Evolutionary conservation across 1,284 basidiomycete genomes (phyloP).

Genomic region (Sanghuangporus weigelae): DNA sequence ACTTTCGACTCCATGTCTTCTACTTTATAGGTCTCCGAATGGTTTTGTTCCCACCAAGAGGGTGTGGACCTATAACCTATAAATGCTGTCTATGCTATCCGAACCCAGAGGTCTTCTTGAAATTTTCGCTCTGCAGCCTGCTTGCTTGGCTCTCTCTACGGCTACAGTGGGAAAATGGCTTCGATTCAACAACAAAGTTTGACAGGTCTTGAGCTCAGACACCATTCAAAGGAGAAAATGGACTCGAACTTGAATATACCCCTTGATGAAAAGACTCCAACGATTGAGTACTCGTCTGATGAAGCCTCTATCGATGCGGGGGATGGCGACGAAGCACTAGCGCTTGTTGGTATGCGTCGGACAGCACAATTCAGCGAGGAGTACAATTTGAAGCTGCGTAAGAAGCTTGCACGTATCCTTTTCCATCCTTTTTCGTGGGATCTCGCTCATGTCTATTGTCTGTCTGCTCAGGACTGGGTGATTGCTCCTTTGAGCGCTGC

Average conservation of each 20-base stretch:
- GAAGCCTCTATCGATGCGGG: slow-evolving; percentile 34
- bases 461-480: slow-evolving; percentile 40
- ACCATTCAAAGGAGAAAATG: neutral
- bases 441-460: neutral
- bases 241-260: slow-evolving; percentile 6
- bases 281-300: slow-evolving; percentile 17
- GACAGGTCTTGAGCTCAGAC: neutral
- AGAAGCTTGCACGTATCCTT: slow-evolving; percentile 46
- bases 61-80: neutral
- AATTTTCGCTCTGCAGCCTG: neutral
- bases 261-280: slow-evolving; percentile 8
- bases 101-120: neutral
- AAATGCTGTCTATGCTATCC: neutral
- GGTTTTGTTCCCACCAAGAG: neutral
- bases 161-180: neutral
- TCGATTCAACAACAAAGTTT: neutral
- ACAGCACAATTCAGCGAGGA: slow-evolving; percentile 53
- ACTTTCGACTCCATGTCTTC: too few species aligned
- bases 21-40: neutral
- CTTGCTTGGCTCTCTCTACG: neutral
- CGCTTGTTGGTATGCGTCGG: slow-evolving; percentile 49
- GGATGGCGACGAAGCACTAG: slow-evolving; percentile 50
- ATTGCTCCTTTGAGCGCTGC: slow-evolving; percentile 60
- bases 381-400: slow-evolving; percentile 48
- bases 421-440: neutral